Conservation (phyloP, 1,139 yeast species). For the Pichia terricola region DNA sequence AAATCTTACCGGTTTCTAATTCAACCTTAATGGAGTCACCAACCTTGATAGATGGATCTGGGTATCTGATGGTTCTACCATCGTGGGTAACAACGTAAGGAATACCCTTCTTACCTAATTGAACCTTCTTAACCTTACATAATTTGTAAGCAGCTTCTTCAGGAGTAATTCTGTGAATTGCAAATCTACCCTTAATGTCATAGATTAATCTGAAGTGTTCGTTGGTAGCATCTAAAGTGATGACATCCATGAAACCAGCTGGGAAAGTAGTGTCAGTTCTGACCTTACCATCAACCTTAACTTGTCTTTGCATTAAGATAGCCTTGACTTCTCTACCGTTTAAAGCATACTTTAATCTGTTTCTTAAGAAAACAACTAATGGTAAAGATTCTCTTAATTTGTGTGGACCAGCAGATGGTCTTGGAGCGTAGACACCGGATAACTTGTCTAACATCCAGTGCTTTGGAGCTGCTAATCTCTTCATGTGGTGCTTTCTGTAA, state of each 20-base stretch:
- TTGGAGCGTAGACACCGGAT: constrained; percentile 99
- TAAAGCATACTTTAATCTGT: constrained; percentile 98
- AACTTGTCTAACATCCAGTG: constrained; percentile 99
- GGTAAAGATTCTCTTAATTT: constrained; percentile 99
- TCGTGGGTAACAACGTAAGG: constrained; percentile 99
- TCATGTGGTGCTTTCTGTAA: constrained; percentile 77
- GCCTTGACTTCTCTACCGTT: constrained; percentile 99
- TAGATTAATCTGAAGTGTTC: constrained; percentile 98
- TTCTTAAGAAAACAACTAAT: constrained; percentile 94
- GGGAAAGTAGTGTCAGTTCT: constrained; percentile 99
- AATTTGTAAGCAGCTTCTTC: constrained; percentile 98
- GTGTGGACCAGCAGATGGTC: constrained; percentile 99
- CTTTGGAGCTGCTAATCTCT: constrained; percentile 99
- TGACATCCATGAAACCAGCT: constrained; percentile 99
- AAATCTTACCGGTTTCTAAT: constrained; percentile 89
- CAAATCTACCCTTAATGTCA: constrained; percentile 98
- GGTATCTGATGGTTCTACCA: constrained; percentile 99
- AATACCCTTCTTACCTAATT: constrained; percentile 95
- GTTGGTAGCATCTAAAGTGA: constrained; percentile 93
- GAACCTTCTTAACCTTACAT: constrained; percentile 95
- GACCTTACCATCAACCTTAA: constrained; percentile 98
- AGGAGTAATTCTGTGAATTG: constrained; percentile 98
- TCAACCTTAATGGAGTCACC: constrained; percentile 97
- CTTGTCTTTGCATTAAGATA: constrained; percentile 98
- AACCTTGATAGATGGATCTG: constrained; percentile 92